These are phyloP conservation scores for Oryza glaberrima DNA, from an alignment of 176 grass and related monocot genomes.

Conservation along the genomic window DNA sequence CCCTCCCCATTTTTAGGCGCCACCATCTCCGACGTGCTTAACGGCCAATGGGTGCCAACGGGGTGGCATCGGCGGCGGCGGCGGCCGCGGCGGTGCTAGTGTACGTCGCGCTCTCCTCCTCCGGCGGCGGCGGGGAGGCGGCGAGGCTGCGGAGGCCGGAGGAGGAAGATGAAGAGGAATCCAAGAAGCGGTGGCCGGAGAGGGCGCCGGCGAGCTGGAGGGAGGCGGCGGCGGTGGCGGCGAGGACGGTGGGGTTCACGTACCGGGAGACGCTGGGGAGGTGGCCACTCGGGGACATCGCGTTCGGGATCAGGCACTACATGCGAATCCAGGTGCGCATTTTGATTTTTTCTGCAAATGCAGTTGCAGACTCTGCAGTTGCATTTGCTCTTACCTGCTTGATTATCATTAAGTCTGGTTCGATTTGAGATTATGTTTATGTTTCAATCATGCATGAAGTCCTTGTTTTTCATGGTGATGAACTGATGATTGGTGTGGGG, in stretches of 20 bases:
- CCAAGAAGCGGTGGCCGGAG: constrained; percentile 46
- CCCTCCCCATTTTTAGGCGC: too few species aligned
- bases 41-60: too few species aligned
- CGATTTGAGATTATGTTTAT: neutral
- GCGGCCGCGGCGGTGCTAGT: too few species aligned
- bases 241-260: constrained; percentile 53
- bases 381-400: neutral
- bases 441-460: too few species aligned
- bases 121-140: too few species aligned
- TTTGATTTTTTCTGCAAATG: neutral
- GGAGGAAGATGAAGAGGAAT: neutral
- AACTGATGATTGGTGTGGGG: too few species aligned
- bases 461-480: too few species aligned
- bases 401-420: neutral
- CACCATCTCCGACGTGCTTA: too few species aligned
- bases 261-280: constrained; percentile 71
- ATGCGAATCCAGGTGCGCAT: constrained; percentile 49
- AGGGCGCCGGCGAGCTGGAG: constrained; percentile 59
- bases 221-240: constrained; percentile 40
- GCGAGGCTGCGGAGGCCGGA: neutral
- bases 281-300: constrained; percentile 70
- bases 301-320: constrained; percentile 76
- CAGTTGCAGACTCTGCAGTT: neutral
- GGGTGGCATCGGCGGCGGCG: too few species aligned
- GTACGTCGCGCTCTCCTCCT: too few species aligned